phyloP scores from a whole-genome alignment of 371 early-diverging fungal species.

The Mucor saturninus region DNA sequence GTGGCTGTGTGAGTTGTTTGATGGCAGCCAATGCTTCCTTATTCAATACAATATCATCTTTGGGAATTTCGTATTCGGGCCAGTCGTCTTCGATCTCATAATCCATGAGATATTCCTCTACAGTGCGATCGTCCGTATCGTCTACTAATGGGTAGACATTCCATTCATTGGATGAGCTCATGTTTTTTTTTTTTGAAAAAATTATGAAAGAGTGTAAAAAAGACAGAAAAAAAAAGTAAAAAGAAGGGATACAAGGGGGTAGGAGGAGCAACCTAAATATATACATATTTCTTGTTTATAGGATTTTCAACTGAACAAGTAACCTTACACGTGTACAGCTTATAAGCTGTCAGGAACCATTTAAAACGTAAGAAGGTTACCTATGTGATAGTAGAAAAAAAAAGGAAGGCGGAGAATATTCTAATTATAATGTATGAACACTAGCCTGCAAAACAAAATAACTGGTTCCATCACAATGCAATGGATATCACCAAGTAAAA shows the following conservation, averaged over 20 bases:
- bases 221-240: not conserved
- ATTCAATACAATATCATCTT: slow-evolving; percentile 2
- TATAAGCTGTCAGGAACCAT: slow-evolving; percentile 7
- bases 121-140: not conserved
- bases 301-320: not conserved
- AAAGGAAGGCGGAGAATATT: too few species aligned
- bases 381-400: too few species aligned
- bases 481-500: too few species aligned
- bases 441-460: too few species aligned
- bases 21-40: slow-evolving; percentile 5
- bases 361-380: not conserved
- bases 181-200: not conserved
- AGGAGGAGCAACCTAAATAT: not conserved
- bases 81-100: slow-evolving; percentile 5
- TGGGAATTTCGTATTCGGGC: slow-evolving; percentile 4
- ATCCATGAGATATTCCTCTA: slow-evolving; percentile 2
- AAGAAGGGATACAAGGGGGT: not conserved
- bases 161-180: too few species aligned
- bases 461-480: too few species aligned
- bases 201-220: not conserved
- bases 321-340: too few species aligned
- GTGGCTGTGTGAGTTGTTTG: too few species aligned
- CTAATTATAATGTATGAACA: too few species aligned
- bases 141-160: not conserved
- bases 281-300: too few species aligned